Conservation (phyloP, 352 stramenopile species). For the Phytophthora ramorum region DNA sequence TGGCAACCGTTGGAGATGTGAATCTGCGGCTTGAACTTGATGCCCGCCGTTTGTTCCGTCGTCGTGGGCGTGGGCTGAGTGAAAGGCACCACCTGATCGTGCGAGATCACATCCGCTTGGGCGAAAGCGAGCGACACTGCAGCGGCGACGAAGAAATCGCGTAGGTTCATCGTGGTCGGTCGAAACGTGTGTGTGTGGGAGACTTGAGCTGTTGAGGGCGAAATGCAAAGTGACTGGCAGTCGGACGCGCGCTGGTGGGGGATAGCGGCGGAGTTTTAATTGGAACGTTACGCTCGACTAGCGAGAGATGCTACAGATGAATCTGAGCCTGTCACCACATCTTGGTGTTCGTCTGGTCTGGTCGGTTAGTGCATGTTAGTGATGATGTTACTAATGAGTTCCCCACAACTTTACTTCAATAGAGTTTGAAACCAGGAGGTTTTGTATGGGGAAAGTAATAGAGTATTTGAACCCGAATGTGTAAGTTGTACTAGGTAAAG, state of each 20-base stretch:
- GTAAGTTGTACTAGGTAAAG: too few species aligned
- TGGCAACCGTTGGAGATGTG: constrained; percentile 44
- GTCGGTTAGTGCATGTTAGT: too few species aligned
- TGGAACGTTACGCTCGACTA: neutral
- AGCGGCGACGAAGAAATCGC: constrained; percentile 16
- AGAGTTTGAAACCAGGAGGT: neutral
- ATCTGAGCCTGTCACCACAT: constrained; percentile 4
- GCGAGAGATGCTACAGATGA: neutral
- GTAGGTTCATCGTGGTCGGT: constrained; percentile 21
- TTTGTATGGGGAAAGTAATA: too few species aligned
- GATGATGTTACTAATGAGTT: neutral
- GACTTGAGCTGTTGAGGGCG: constrained; percentile 8
- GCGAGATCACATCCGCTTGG: constrained; percentile 24
- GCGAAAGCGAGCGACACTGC: constrained; percentile 6
- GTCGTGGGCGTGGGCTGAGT: constrained; percentile 24
- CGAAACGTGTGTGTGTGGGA: too few species aligned
- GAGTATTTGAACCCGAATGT: too few species aligned
- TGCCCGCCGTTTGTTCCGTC: constrained; percentile 22
- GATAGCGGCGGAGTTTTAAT: neutral
- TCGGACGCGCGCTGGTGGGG: neutral
- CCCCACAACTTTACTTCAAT: neutral
- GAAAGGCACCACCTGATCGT: constrained; percentile 35
- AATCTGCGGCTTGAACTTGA: constrained; percentile 51
- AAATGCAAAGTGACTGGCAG: constrained; percentile 15
- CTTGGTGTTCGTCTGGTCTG: constrained; percentile 9